These are phyloP conservation scores for Chaetoceros tenuissimus DNA, from an alignment of 108 stramenopile species.

Conservation along the genomic window DNA sequence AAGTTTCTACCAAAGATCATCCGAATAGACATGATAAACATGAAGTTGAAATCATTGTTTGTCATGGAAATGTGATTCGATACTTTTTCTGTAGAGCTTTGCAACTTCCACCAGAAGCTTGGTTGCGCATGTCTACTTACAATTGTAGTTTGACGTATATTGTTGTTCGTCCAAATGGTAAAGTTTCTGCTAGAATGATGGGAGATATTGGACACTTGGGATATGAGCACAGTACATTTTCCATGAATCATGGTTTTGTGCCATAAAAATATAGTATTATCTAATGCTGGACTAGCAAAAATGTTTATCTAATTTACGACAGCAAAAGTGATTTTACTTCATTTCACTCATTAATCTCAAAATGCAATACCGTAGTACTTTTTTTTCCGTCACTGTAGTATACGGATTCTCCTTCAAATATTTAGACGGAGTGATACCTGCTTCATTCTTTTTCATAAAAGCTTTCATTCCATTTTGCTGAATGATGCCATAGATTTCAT, in stretches of 20 bases:
- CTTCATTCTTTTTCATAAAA: too few species aligned
- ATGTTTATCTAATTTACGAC: too few species aligned
- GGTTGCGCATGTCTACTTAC: conserved; percentile 33
- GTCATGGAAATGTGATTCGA: conserved; percentile 47
- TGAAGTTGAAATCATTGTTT: conserved; percentile 34
- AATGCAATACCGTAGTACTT: too few species aligned
- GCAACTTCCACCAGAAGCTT: conserved; percentile 43
- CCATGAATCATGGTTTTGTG: conserved; percentile 13
- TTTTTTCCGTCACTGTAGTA: too few species aligned
- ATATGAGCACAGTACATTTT: conserved; percentile 7
- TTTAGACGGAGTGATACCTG: too few species aligned
- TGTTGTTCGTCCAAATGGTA: conserved; percentile 16
- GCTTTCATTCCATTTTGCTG: too few species aligned
- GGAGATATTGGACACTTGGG: conserved; percentile 31
- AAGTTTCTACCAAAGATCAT: conserved; percentile 8
- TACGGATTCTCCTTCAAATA: too few species aligned
- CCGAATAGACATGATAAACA: conserved; percentile 17
- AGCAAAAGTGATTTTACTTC: too few species aligned
- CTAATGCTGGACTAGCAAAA: too few species aligned
- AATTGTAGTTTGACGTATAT: conserved; percentile 32
- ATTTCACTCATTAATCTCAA: too few species aligned
- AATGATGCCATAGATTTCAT: too few species aligned
- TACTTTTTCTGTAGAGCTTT: conserved; percentile 33
- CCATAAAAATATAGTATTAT: too few species aligned
- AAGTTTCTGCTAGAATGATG: conserved; percentile 19